Percentiles rank a stretch among this genome's conserved stretches.
phyloP scores from a whole-genome alignment of 495 filamentous ascomycete genomes.

The Halenospora varia region DNA sequence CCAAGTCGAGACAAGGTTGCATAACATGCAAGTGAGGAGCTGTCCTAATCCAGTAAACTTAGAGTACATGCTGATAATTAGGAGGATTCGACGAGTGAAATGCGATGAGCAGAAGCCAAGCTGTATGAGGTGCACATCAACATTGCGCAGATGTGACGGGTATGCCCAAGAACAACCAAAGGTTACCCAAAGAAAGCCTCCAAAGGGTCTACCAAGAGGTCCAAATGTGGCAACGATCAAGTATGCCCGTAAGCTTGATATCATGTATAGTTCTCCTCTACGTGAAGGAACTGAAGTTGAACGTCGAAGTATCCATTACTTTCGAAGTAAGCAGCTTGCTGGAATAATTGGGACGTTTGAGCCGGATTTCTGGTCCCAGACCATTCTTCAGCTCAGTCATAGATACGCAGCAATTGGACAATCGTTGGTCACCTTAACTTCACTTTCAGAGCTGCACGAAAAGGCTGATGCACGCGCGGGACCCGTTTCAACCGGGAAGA shows the following conservation, averaged over 20 bases:
- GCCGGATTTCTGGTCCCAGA: slow-evolving; percentile 41
- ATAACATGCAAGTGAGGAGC: no score
- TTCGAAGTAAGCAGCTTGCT: slow-evolving; percentile 32
- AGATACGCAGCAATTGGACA: slow-evolving; percentile 43
- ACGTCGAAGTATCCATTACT: slow-evolving; percentile 33
- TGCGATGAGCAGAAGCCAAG: slow-evolving; percentile 50
- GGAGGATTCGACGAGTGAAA: no score
- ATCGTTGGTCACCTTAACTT: slow-evolving; percentile 36
- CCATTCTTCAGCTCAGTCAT: slow-evolving; percentile 41
- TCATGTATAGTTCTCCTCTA: not conserved
- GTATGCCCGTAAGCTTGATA: no score
- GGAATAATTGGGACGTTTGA: slow-evolving; percentile 42
- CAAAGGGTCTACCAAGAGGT: not conserved
- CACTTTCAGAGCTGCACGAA: slow-evolving; percentile 4
- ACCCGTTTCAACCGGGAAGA: not conserved
- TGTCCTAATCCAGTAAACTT: no score
- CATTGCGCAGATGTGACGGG: slow-evolving; percentile 44
- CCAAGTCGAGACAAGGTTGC: no score
- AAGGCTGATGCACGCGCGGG: not conserved
- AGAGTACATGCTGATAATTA: no score
- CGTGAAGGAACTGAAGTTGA: not conserved
- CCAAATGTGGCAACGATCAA: no score
- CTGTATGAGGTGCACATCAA: slow-evolving; percentile 48
- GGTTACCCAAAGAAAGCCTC: not conserved
- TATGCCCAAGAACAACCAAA: not conserved